Conservation (phyloP, 148 eudicot genomes). For the Rhododendron molle region DNA sequence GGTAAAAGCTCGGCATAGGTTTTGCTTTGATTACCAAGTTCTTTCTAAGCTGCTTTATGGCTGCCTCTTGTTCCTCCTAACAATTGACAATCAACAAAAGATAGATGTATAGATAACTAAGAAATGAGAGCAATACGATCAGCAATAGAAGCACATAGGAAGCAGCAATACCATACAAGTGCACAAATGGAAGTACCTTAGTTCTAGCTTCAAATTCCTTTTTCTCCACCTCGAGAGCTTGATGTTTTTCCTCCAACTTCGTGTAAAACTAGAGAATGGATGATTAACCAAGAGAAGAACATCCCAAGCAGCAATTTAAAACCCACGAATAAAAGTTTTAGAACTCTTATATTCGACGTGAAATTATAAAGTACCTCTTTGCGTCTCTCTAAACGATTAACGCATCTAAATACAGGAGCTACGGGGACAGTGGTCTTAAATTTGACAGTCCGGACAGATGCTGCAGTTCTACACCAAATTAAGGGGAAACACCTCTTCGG, state of each 20-base stretch:
- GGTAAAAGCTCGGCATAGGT: slow-evolving; percentile 88
- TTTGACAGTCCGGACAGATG: slow-evolving; percentile 59
- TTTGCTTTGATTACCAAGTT: slow-evolving; percentile 71
- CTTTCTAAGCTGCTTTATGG: slow-evolving; percentile 79
- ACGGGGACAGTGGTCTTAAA: slow-evolving; percentile 72
- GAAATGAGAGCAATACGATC: background rate
- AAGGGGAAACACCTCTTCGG: slow-evolving; percentile 26
- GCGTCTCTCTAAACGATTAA: slow-evolving; percentile 60
- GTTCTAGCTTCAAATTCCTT: slow-evolving; percentile 73
- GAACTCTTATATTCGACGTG: background rate
- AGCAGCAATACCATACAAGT: background rate
- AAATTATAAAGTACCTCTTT: slow-evolving; percentile 57
- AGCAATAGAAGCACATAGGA: background rate
- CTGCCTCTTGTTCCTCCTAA: slow-evolving; percentile 84
- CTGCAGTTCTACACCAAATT: slow-evolving; percentile 49
- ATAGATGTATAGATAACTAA: background rate
- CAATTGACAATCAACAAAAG: background rate
- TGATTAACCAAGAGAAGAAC: slow-evolving; percentile 9
- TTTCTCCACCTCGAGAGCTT: slow-evolving; percentile 82
- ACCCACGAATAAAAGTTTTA: background rate
- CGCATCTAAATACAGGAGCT: slow-evolving; percentile 63
- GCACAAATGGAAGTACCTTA: slow-evolving; percentile 46
- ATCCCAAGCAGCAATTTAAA: background rate
- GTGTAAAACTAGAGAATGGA: slow-evolving; percentile 50
- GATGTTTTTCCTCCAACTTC: slow-evolving; percentile 79